phyloP scores from a whole-genome alignment of 2,329 filamentous ascomycete genomes.

The Cytospora paraplurivora region DNA sequence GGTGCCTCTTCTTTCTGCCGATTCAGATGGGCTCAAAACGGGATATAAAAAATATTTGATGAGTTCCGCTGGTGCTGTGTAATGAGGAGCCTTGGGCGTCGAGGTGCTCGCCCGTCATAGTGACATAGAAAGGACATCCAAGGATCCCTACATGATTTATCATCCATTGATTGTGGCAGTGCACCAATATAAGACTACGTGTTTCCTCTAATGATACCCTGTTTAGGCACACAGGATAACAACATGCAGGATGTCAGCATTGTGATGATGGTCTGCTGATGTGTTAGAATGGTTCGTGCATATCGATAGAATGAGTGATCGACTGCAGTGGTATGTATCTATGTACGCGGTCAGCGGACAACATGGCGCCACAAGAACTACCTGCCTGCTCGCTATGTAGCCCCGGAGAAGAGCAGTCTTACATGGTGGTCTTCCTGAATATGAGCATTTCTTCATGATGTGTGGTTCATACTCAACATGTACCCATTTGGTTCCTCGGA shows the following conservation, averaged over 20 bases:
- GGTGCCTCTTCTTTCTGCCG: no score
- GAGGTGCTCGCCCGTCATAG: background rate
- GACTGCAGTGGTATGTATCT: constrained; percentile 3
- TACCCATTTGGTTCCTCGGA: no score
- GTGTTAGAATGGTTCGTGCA: background rate
- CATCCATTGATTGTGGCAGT: background rate
- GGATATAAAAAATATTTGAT: background rate
- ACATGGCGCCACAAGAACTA: background rate
- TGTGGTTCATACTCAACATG: no score
- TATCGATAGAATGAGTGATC: background rate
- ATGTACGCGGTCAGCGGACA: constrained; percentile 7
- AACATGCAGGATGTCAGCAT: constrained; percentile 25
- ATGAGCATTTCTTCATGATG: no score
- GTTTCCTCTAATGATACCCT: constrained; percentile 2
- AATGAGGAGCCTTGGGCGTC: background rate
- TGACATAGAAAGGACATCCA: background rate
- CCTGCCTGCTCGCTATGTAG: no score
- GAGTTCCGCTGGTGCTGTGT: background rate
- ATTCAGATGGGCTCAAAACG: no score
- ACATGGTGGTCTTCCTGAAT: no score
- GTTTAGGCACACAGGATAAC: constrained; percentile 1
- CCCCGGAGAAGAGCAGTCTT: no score
- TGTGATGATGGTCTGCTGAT: constrained; percentile 19
- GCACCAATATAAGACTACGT: background rate
- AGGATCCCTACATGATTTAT: background rate